Base-by-base conservation (phyloP, 1,139 yeast species). In the Hansenula lynferdii region DNA sequence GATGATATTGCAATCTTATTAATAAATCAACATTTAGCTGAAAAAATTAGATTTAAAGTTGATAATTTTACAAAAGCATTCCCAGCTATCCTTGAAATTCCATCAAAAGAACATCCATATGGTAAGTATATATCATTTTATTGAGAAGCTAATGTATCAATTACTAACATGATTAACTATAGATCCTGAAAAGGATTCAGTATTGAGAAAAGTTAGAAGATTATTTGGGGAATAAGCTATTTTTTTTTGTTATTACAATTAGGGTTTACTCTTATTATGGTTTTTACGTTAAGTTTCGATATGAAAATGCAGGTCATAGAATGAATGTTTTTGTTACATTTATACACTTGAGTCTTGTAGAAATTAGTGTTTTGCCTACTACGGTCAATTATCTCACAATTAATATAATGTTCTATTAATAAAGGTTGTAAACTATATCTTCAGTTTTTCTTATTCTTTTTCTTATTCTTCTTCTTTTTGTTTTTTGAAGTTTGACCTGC, bases 51-150 rank as follows among this genome's bases (percentile, higher is more conserved):
- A 62, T 74, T 72, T 51, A 73, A 76, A 50, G 89, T 92, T 36
- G 99, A 94, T 57, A 71, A 76, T 35, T 92, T 76, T 64, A 80
- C 95, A 25, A 80, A 81, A 51, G 96, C 98, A 10, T 92, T 92
- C 64, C 99, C 99, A 8, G 97, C 98, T 4, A 80, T 92, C 37
- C 72, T 92, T 57, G 99, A 92, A 65, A 92, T 92, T 51, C 99
- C 99, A 28, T 86, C 97, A 15, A 92, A 92, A 68, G 99, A 92
- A 58, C 97, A 92, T 61, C 98, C 99, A 18, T 92, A 92, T 61
- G 77, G 60, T 56, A 41, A 28, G 60, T 49, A 11, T 22, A 20
- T 20, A 20, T 20, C 22, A 7, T 20, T 20, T 20, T 20, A 7
- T 20, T 7, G 5, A 22, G 24, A 22, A 4, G 8, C n/a, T n/a